phyloP scores from a whole-genome alignment of 148 eudicot species.

The Spergularia bocconei region DNA sequence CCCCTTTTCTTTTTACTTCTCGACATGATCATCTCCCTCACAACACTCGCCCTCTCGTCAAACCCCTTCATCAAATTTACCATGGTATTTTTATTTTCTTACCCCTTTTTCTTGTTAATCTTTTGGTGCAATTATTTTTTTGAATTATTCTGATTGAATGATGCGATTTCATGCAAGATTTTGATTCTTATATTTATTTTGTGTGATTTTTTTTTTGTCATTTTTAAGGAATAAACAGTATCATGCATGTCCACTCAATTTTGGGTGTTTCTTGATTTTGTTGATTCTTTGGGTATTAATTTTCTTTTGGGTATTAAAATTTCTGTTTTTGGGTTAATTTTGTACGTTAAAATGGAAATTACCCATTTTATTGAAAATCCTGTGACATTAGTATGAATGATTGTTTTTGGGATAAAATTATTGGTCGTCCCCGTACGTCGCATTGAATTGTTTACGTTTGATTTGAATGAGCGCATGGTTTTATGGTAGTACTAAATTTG shows the following conservation, averaged over 20 bases:
- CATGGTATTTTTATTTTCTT: not conserved
- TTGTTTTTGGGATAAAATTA: too few species aligned
- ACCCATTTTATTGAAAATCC: too few species aligned
- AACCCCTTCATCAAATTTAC: slow-evolving; percentile 4
- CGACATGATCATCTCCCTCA: slow-evolving; percentile 11
- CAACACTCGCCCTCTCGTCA: slow-evolving; percentile 10
- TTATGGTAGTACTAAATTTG: too few species aligned
- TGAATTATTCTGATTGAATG: not conserved
- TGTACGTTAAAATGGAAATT: too few species aligned
- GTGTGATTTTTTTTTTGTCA: not conserved
- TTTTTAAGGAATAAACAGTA: not conserved
- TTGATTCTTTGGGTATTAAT: not conserved
- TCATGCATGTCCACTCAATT: not conserved
- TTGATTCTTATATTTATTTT: not conserved
- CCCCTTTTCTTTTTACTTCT: slow-evolving; percentile 21
- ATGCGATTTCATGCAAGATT: not conserved
- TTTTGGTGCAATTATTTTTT: not conserved
- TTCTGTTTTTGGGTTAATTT: too few species aligned
- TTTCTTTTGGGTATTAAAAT: not conserved
- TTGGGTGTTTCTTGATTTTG: not conserved
- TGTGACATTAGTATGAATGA: too few species aligned
- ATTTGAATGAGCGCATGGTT: too few species aligned
- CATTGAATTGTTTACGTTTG: too few species aligned
- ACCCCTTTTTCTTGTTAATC: not conserved
- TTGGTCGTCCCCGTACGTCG: too few species aligned